These are phyloP conservation scores for Neurospora sublineolata DNA, from an alignment of 495 filamentous ascomycete genomes.

Conservation along the genomic window DNA sequence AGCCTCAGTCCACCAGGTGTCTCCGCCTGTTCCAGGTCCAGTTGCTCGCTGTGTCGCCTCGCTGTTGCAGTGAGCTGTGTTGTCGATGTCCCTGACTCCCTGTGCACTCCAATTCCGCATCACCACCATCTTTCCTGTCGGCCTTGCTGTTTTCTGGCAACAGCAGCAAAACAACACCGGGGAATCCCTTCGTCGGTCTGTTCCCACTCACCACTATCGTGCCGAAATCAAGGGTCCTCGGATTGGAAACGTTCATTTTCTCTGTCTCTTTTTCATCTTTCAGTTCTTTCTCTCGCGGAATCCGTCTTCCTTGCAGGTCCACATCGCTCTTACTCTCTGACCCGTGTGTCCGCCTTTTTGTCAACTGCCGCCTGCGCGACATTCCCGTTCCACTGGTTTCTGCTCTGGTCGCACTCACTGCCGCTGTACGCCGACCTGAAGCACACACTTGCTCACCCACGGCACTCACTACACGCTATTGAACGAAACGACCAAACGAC, in stretches of 20 bases:
- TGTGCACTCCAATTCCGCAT: not conserved
- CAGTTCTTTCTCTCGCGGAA: not conserved
- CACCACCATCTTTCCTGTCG: not conserved
- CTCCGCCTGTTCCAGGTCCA: not conserved
- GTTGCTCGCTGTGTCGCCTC: not conserved
- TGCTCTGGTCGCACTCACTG: not conserved
- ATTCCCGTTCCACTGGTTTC: not conserved
- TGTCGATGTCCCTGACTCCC: not conserved
- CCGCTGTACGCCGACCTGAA: not conserved
- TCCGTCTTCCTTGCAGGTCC: not conserved
- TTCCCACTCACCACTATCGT: not conserved
- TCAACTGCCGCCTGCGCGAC: not conserved
- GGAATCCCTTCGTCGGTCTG: not conserved
- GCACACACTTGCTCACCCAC: not conserved
- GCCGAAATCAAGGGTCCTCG: not conserved
- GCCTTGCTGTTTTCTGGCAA: not conserved
- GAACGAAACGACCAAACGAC: not conserved
- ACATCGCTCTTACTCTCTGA: not conserved
- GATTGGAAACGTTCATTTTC: not conserved
- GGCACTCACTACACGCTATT: not conserved
- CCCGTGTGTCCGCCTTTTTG: not conserved
- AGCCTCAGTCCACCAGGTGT: not conserved
- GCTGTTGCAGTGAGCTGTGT: not conserved
- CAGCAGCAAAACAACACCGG: not conserved
- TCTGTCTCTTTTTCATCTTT: not conserved